Conservation (phyloP, 148 eudicot species). For the Beta vulgaris region DNA sequence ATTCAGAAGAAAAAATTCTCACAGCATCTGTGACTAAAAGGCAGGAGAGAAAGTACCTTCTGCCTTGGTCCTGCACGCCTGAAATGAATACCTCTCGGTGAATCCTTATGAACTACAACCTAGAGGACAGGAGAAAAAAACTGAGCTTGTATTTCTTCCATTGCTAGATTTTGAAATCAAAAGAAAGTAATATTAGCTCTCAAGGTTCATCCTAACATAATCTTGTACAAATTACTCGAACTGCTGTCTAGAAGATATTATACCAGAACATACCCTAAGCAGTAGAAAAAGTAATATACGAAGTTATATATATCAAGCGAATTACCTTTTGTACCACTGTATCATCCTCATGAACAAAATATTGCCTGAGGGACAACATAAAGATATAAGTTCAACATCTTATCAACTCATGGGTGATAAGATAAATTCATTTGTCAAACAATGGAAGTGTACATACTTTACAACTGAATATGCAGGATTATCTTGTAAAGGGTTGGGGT, state of each 20-base stretch:
- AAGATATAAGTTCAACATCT: constrained; percentile 3
- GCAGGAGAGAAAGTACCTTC: constrained; percentile 39
- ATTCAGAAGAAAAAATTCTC: background rate
- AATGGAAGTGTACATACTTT: constrained; percentile 48
- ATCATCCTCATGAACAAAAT: constrained; percentile 79
- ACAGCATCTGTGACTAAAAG: background rate
- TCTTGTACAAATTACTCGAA: background rate
- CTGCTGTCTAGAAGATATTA: background rate
- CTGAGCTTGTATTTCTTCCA: background rate
- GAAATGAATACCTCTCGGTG: constrained; percentile 72
- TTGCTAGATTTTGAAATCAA: background rate
- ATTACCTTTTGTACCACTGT: constrained; percentile 78
- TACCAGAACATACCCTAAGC: background rate
- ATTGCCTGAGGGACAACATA: constrained; percentile 60
- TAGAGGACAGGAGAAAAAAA: constrained; percentile 23
- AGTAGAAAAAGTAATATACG: background rate
- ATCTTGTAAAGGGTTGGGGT: constrained; percentile 78
- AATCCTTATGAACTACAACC: constrained; percentile 78
- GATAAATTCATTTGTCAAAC: background rate
- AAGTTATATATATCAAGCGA: background rate
- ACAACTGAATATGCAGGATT: constrained; percentile 93
- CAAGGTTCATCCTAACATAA: background rate
- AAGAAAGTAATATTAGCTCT: background rate
- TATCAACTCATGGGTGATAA: background rate
- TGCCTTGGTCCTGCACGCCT: constrained; percentile 90